Evolutionary conservation across 345 rosid genomes (phyloP).

Genomic region (Acer saccharum): DNA sequence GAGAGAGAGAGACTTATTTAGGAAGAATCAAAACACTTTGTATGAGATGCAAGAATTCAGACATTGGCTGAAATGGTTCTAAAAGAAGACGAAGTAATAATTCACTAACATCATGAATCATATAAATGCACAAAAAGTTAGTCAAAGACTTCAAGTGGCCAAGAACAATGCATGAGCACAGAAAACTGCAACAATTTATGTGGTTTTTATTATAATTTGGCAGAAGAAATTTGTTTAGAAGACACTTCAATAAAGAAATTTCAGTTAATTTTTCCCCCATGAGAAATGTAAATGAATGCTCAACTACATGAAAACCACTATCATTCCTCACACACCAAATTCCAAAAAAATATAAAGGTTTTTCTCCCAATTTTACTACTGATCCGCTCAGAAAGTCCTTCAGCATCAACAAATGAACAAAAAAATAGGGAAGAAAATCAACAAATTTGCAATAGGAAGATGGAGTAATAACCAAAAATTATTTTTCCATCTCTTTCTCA

Average conservation of each 20-base stretch:
- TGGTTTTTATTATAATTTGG: neutral
- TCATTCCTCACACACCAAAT: neutral
- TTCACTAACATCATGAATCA: neutral
- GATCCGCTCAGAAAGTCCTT: neutral
- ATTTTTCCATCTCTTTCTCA: neutral
- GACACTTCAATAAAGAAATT: neutral
- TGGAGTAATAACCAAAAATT: neutral
- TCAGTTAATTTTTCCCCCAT: neutral
- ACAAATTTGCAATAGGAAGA: neutral
- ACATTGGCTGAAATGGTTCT: neutral
- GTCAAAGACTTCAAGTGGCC: neutral
- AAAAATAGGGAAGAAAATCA: neutral
- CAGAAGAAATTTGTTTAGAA: neutral
- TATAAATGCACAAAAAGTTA: neutral
- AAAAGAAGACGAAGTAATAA: neutral
- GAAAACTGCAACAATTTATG: neutral
- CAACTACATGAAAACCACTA: neutral
- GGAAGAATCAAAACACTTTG: neutral
- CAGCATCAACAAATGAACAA: neutral
- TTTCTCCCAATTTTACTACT: neutral
- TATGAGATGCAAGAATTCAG: constrained; percentile 2
- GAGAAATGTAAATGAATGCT: neutral
- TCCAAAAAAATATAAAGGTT: neutral
- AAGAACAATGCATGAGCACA: neutral
- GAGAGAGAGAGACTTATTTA: neutral